Evolutionary conservation across 768 basidiomycete species (phyloP), one percentile per base, ranked within the genome.

Genomic region (Cubamyces lactineus): DNA sequence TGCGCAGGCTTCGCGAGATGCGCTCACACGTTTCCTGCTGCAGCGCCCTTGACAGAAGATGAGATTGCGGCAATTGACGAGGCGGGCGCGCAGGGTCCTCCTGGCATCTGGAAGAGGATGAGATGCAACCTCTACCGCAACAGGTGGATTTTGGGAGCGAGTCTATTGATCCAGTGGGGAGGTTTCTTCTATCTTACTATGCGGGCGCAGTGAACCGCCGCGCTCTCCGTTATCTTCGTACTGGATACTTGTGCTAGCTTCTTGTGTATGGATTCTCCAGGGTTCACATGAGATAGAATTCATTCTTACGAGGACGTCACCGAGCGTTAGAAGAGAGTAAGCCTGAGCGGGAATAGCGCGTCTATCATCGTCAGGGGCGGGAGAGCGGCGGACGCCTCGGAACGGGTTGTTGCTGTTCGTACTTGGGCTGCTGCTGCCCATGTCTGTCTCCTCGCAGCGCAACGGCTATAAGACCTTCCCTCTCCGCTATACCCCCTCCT

Each of bases 1-100:
- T 57, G n/a, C 42, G 19, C 49, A 1, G 13, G 6, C 24, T 17
- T 4, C 9, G 7, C 4, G 28, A n/a, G 5, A 26, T 49, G 5
- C 3, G 23, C 21, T 16, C 48, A 26, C 13, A 49, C n/a, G 24
- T 28, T 15, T 13, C 23, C 15, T 5, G 17, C 48, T 1, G 12
- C 65, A 87, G 86, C 80, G 12, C 68, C 79, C 3, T 73, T 91
- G 24, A 85, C 82, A 0, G 70, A 75, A 1, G 83, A 83, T 34
- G 88, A 89, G 68, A 78, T 89, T 30, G 77, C 75, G 1, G 84
- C 83, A 2, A 88, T 91, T 28, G 87, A 91, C 63, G 78, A 76
- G 43, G 87, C 85, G 0, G 87, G 86, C 9, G 81, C 81, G 5
- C 74, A 80, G 41, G 84, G 84, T 1, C 80, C 79, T 17, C 80